phyloP scores from a whole-genome alignment of 805 yeast species.

The Candida ortonii region DNA sequence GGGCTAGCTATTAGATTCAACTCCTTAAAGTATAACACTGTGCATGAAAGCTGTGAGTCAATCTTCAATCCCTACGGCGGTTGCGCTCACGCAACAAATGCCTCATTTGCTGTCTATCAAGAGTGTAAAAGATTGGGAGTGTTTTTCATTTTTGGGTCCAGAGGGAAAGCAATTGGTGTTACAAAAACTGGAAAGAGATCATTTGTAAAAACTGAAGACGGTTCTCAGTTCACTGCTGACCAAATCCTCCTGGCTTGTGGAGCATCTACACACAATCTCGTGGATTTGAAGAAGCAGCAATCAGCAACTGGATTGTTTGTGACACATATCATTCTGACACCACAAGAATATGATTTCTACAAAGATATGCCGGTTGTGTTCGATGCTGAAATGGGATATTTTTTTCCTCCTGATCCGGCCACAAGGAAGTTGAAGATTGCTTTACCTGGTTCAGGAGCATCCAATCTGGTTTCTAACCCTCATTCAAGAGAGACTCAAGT shows the following conservation, averaged over 20 bases:
- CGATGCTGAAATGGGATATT: conserved; percentile 44
- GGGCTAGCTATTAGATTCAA: conserved; percentile 27
- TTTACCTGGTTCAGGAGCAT: conserved; percentile 36
- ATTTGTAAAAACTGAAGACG: conserved; percentile 28
- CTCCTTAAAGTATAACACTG: conserved; percentile 16
- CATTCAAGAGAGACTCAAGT: conserved; percentile 12
- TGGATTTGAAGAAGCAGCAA: conserved; percentile 33
- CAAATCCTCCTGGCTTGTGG: conserved; percentile 38
- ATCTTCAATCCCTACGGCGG: conserved; percentile 42
- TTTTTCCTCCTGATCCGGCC: conserved; percentile 47
- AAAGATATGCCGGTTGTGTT: conserved; percentile 43
- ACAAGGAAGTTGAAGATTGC: conserved; percentile 40
- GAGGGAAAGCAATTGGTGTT: conserved; percentile 27
- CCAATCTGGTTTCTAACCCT: conserved; percentile 21
- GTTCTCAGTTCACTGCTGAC: conserved; percentile 33
- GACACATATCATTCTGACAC: conserved; percentile 37
- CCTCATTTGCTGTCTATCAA: conserved; percentile 33
- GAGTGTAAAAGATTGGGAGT: conserved; percentile 34
- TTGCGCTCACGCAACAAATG: conserved; percentile 40
- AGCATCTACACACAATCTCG: conserved; percentile 37
- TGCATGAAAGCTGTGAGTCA: conserved; percentile 14
- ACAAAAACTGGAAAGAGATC: conserved; percentile 12
- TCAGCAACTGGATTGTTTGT: conserved; percentile 41
- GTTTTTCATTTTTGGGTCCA: conserved; percentile 33
- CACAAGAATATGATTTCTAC: conserved; percentile 35